Evolutionary conservation across 176 grass and related monocot genomes (phyloP).

Genomic region (Oryza glaberrima): DNA sequence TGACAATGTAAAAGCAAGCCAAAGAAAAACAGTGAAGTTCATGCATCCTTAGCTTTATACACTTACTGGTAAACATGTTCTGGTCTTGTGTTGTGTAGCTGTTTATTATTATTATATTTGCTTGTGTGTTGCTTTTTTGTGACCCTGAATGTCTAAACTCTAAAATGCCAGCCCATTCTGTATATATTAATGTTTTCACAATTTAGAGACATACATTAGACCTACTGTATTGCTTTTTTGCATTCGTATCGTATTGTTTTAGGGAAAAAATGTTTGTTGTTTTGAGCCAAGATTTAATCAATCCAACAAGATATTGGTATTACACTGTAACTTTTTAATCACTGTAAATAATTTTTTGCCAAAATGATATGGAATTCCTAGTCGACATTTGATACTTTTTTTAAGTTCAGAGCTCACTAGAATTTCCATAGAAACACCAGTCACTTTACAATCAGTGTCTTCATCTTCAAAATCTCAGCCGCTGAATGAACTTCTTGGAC

Average conservation of each 20-base stretch:
- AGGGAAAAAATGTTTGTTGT: neutral
- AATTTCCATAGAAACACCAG: slow-evolving; percentile 2
- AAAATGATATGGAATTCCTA: slow-evolving; percentile 24
- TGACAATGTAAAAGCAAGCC: neutral
- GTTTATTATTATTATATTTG: neutral
- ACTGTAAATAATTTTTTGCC: neutral
- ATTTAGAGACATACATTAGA: neutral
- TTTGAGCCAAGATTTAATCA: neutral
- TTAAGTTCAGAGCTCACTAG: slow-evolving; percentile 1
- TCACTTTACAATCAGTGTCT: neutral
- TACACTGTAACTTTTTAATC: neutral
- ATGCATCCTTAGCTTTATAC: neutral
- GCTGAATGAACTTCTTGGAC: neutral
- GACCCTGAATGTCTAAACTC: slow-evolving; percentile 10
- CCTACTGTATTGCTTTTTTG: neutral
- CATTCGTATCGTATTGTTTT: neutral
- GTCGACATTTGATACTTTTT: neutral
- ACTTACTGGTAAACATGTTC: neutral
- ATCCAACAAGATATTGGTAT: neutral
- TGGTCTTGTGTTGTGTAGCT: neutral
- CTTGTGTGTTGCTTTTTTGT: neutral
- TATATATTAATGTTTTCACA: neutral
- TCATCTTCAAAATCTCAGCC: neutral
- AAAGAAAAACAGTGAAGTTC: neutral
- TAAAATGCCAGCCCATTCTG: neutral